phyloP scores from a whole-genome alignment of 208 protist species.

The Wallacemonas rigidus region DNA sequence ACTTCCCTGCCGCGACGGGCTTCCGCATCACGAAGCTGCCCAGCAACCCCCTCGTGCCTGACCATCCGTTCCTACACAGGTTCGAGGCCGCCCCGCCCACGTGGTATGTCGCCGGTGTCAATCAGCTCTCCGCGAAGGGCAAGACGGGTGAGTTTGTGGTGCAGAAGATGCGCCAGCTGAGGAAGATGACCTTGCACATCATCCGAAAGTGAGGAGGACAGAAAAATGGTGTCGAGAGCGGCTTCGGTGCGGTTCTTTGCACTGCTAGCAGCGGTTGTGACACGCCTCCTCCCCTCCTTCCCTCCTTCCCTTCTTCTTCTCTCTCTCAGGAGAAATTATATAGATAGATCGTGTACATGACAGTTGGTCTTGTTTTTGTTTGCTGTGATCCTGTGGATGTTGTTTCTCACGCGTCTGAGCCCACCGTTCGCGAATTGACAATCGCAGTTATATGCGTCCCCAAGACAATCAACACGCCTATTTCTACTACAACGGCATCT shows the following conservation, averaged over 20 bases:
- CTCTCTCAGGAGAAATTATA: no score
- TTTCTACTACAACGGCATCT: no score
- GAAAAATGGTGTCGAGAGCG: background rate
- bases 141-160: conserved; percentile 31
- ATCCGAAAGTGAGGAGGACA: conserved; percentile 17
- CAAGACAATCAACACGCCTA: no score
- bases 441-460: no score
- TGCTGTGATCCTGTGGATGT: background rate
- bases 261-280: no score
- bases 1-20: conserved; percentile 1
- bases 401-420: background rate
- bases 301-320: no score
- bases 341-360: no score
- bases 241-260: no score
- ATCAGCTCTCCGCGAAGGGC: conserved; percentile 22
- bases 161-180: conserved; percentile 38
- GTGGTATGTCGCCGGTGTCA: conserved; percentile 57
- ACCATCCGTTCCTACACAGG: conserved; percentile 42
- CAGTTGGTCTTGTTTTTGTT: background rate
- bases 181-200: conserved; percentile 40
- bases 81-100: conserved; percentile 38
- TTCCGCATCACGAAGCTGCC: conserved; percentile 28
- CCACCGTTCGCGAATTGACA: no score
- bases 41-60: conserved; percentile 12
- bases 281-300: no score